These are phyloP conservation scores for Crithidia fasciculata DNA, from an alignment of 208 protist species.

Conservation along the genomic window DNA sequence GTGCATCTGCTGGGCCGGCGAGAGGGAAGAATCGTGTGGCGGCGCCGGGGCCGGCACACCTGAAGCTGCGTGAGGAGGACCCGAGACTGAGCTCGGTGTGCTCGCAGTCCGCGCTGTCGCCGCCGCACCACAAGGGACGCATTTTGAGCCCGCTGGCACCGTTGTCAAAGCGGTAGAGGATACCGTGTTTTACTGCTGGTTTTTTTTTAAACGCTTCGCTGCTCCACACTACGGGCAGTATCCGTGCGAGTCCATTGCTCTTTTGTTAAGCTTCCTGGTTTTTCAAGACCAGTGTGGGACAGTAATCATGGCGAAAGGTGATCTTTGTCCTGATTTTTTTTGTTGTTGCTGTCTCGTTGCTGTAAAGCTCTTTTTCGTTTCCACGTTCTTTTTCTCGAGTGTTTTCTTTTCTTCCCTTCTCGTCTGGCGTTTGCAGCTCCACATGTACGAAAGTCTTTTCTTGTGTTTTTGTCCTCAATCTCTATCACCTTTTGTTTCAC, in stretches of 20 bases:
- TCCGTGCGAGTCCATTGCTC: neutral
- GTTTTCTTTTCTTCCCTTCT: constrained; percentile 11
- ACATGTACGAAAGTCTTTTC: constrained; percentile 2
- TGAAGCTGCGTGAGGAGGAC: constrained; percentile 5
- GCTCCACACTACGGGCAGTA: neutral
- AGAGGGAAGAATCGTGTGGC: neutral
- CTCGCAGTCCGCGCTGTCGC: constrained; percentile 7
- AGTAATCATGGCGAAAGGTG: no score
- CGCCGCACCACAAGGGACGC: constrained; percentile 1
- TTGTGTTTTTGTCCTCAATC: neutral
- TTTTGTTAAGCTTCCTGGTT: neutral
- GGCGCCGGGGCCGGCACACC: neutral
- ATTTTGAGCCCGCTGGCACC: constrained; percentile 6
- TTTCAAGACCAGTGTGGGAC: no score
- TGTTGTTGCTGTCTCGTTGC: neutral
- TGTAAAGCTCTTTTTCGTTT: neutral
- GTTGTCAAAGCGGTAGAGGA: neutral
- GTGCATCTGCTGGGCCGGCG: neutral
- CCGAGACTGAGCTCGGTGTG: neutral
- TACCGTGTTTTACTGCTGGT: constrained; percentile 2
- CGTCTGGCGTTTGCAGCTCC: no score
- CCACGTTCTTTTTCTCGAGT: neutral
- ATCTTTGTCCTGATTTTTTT: neutral
- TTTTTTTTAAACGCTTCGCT: neutral
- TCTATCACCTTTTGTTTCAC: constrained; percentile 4